phyloP scores from a whole-genome alignment of 2,329 filamentous ascomycete species.

The Colletotrichum sp. region DNA sequence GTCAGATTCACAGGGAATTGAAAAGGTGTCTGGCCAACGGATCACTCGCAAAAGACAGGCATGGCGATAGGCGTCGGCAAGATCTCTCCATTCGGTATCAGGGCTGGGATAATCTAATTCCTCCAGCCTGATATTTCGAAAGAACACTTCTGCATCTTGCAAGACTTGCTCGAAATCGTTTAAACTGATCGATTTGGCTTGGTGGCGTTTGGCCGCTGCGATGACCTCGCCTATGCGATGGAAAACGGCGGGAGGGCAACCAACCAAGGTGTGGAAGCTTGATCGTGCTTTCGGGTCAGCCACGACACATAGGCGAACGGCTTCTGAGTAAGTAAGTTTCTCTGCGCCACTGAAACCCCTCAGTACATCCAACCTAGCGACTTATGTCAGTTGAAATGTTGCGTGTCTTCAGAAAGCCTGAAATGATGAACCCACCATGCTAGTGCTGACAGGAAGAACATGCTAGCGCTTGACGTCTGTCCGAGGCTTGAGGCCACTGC shows the following conservation, averaged over 20 bases:
- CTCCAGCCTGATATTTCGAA: constrained; percentile 29
- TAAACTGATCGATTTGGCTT: background rate
- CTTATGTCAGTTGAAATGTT: background rate
- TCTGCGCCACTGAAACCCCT: constrained; percentile 34
- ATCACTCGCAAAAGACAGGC: constrained; percentile 30
- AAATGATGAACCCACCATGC: constrained; percentile 24
- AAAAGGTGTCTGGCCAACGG: constrained; percentile 29
- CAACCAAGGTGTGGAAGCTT: constrained; percentile 29
- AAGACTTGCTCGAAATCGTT: constrained; percentile 21
- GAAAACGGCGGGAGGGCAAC: constrained; percentile 30
- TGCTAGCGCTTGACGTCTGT: constrained; percentile 21
- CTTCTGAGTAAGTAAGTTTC: constrained; percentile 29
- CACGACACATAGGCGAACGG: constrained; percentile 27
- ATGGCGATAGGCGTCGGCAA: constrained; percentile 33
- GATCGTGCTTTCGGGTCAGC: constrained; percentile 23
- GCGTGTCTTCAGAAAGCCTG: background rate
- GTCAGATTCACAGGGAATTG: constrained; percentile 25
- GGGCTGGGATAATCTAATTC: constrained; percentile 27
- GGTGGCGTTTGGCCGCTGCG: constrained; percentile 23
- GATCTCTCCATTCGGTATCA: constrained; percentile 29
- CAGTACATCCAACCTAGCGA: constrained; percentile 30
- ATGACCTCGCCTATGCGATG: constrained; percentile 28
- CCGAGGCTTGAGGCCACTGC: constrained; percentile 14
- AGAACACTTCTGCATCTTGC: constrained; percentile 24
- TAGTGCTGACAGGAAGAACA: constrained; percentile 29